Conservation (phyloP, 805 yeast genomes). For the Starmerella asiatica region DNA sequence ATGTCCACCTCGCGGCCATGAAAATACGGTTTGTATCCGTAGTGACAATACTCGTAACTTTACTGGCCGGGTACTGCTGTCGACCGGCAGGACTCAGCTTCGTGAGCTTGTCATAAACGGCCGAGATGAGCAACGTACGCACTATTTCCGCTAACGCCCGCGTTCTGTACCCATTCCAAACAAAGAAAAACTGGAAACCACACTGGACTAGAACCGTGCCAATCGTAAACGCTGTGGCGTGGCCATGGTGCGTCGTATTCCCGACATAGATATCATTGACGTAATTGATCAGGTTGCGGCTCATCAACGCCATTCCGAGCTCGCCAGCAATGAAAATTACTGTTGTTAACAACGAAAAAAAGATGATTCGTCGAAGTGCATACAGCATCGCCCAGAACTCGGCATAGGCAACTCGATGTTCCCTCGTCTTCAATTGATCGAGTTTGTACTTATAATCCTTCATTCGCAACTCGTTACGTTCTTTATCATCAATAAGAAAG, state of each 20-base stretch:
- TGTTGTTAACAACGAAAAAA: constrained; percentile 1
- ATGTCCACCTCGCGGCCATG: constrained; percentile 27
- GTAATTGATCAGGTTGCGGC: constrained; percentile 15
- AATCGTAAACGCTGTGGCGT: constrained; percentile 64
- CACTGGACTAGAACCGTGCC: constrained; percentile 50
- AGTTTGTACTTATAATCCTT: constrained; percentile 14
- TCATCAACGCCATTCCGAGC: constrained; percentile 20
- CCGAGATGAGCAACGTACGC: constrained; percentile 58
- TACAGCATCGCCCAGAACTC: constrained; percentile 20
- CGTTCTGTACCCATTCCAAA: constrained; percentile 51
- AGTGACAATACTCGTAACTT: constrained; percentile 63
- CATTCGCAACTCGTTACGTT: constrained; percentile 14
- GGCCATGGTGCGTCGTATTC: constrained; percentile 26
- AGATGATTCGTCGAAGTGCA: constrained; percentile 17
- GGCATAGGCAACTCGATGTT: constrained; percentile 10
- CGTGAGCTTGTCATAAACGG: constrained; percentile 56
- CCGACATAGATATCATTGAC: constrained; percentile 16
- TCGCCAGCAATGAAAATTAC: constrained; percentile 17
- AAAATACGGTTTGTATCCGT: constrained; percentile 74
- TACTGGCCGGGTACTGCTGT: constrained; percentile 50
- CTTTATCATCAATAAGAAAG: constrained; percentile 13
- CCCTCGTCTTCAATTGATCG: constrained; percentile 3
- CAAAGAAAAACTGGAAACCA: constrained; percentile 36
- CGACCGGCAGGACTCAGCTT: constrained; percentile 44
- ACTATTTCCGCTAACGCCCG: constrained; percentile 55